phyloP scores from a whole-genome alignment of 768 basidiomycete genomes.

The Psilocybe sp. region DNA sequence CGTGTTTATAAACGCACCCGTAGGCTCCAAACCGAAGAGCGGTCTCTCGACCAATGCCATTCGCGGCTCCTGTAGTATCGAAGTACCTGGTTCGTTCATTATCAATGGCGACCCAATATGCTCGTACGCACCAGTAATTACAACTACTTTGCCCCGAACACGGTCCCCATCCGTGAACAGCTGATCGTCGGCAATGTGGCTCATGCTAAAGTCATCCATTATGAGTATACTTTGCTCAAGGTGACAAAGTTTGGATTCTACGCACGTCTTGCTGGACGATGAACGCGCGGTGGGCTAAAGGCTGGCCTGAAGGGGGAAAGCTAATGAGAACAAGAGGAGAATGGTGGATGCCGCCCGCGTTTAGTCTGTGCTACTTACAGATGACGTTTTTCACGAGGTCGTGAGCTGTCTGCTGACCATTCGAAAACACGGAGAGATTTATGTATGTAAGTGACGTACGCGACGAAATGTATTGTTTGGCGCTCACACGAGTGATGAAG shows the following conservation, averaged over 20 bases:
- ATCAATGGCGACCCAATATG: not conserved
- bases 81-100: not conserved
- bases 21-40: constrained; percentile 50
- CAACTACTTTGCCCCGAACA: constrained; percentile 43
- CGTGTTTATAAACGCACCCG: constrained; percentile 33
- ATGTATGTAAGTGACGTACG: too few species aligned
- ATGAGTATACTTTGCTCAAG: too few species aligned
- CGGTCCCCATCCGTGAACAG: constrained; percentile 40
- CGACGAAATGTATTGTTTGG: too few species aligned
- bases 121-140: constrained; percentile 46
- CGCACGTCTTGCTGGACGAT: not conserved
- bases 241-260: too few species aligned
- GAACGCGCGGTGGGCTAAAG: not conserved
- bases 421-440: too few species aligned
- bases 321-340: not conserved
- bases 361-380: too few species aligned
- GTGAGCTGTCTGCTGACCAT: too few species aligned
- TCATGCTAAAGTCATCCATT: constrained; percentile 28
- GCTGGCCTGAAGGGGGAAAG: too few species aligned
- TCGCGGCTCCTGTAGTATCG: constrained; percentile 37
- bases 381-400: too few species aligned
- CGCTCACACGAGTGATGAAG: too few species aligned
- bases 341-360: not conserved
- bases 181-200: constrained; percentile 42
- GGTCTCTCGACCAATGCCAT: constrained; percentile 52